Conservation (phyloP, 257 asterid species). For the Solanum pennellii region DNA sequence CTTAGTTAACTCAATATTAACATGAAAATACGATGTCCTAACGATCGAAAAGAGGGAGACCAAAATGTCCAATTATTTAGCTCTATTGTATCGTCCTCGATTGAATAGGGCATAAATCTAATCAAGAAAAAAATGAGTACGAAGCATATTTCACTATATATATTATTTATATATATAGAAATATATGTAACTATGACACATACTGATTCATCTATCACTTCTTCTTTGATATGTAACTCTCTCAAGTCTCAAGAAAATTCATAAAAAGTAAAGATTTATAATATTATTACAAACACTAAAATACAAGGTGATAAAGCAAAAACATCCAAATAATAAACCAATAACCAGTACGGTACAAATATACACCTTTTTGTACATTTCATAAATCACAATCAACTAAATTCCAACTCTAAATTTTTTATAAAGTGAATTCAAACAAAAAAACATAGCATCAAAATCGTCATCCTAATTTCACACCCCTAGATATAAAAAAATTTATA, state of each 20-base stretch:
- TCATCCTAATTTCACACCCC: neutral
- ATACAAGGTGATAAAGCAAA: neutral
- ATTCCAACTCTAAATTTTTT: constrained; percentile 20
- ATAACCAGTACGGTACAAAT: neutral
- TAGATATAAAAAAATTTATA: neutral
- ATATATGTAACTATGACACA: neutral
- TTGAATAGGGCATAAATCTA: neutral
- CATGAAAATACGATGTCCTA: neutral
- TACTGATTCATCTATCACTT: constrained; percentile 12
- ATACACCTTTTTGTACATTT: constrained; percentile 19
- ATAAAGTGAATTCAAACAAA: constrained; percentile 10
- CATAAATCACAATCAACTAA: constrained; percentile 22
- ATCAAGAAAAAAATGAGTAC: neutral
- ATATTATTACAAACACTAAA: neutral
- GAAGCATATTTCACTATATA: neutral
- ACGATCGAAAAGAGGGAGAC: neutral
- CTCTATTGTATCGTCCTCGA: neutral
- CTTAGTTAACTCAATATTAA: too few species aligned
- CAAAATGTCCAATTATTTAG: neutral
- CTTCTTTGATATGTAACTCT: neutral
- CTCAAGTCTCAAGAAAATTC: neutral
- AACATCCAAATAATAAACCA: constrained; percentile 8
- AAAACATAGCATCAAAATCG: neutral
- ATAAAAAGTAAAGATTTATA: constrained; percentile 12
- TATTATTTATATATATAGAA: too few species aligned